These are phyloP conservation scores for Boletales sp. DNA, from an alignment of 768 basidiomycete genomes.

Conservation along the genomic window DNA sequence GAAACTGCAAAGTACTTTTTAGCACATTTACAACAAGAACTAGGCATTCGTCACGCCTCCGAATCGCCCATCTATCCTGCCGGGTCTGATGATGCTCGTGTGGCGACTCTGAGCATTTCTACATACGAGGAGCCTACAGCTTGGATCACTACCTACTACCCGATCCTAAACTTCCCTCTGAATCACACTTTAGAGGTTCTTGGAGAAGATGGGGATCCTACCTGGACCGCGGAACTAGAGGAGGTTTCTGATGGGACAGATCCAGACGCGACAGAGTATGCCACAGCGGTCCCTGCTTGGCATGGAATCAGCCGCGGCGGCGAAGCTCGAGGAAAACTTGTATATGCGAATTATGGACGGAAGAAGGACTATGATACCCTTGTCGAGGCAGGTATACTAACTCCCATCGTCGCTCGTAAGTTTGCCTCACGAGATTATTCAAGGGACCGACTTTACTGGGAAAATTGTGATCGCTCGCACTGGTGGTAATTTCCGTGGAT, in stretches of 20 bases:
- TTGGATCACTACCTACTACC: conserved; percentile 74
- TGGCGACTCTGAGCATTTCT: conserved; percentile 49
- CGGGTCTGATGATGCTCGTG: conserved; percentile 50
- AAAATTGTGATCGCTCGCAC: conserved; percentile 80
- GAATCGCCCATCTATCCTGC: conserved; percentile 50
- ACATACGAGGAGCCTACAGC: conserved; percentile 40
- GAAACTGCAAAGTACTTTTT: conserved; percentile 57
- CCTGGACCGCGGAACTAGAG: conserved; percentile 61
- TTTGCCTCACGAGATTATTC: conserved; percentile 1
- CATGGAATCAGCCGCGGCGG: conserved; percentile 71
- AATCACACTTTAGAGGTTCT: conserved; percentile 53
- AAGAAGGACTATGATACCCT: conserved; percentile 64
- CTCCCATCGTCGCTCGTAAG: neutral
- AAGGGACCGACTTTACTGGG: conserved; percentile 66
- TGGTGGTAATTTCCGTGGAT: conserved; percentile 78
- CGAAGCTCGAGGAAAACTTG: conserved; percentile 54
- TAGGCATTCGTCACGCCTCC: conserved; percentile 35
- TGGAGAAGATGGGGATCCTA: conserved; percentile 43
- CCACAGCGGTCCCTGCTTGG: conserved; percentile 59
- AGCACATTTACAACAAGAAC: conserved; percentile 45
- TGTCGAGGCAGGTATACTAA: conserved; percentile 39
- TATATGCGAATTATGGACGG: conserved; percentile 58
- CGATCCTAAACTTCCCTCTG: conserved; percentile 66
- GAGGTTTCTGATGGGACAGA: conserved; percentile 68
- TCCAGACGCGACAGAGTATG: conserved; percentile 54